A percentile compares a stretch with the other conserved stretches of the same genome.
These are phyloP conservation scores for Lepiota venenata DNA, from an alignment of 768 basidiomycete species.

Conservation along the genomic window DNA sequence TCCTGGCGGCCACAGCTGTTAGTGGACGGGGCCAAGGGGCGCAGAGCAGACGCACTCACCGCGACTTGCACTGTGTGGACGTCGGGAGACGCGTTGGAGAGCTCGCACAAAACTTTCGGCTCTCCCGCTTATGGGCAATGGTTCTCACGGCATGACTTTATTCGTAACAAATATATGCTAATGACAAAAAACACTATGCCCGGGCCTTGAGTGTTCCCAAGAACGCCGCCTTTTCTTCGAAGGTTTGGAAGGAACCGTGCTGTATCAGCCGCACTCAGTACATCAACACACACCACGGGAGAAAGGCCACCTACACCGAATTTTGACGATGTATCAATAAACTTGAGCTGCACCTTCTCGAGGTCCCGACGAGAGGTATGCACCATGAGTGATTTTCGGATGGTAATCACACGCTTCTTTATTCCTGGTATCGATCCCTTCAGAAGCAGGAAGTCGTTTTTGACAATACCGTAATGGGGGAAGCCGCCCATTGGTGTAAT, in stretches of 20 bases:
- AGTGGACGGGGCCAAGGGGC: neutral
- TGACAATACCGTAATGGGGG: conserved; percentile 98
- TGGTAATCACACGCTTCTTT: conserved; percentile 96
- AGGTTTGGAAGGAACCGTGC: conserved; percentile 97
- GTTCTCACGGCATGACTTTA: conserved; percentile 6
- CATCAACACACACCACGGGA: neutral
- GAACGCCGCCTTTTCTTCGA: conserved; percentile 96
- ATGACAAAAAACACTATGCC: conserved; percentile 50
- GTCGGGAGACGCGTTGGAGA: conserved; percentile 29
- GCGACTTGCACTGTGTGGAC: conserved; percentile 19
- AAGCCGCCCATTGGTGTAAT: conserved; percentile 99
- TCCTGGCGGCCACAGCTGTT: conserved; percentile 37
- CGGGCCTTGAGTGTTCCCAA: conserved; percentile 86
- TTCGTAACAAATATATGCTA: conserved; percentile 24
- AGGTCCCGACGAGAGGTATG: conserved; percentile 95
- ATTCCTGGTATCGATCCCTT: conserved; percentile 96
- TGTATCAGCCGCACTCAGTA: conserved; percentile 24
- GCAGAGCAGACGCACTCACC: neutral
- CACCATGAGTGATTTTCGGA: conserved; percentile 95
- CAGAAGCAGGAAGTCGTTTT: conserved; percentile 97
- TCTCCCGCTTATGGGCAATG: conserved; percentile 14
- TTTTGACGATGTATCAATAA: conserved; percentile 98
- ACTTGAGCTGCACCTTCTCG: conserved; percentile 98
- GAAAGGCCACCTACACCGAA: conserved; percentile 69
- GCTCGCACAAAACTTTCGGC: conserved; percentile 16